Percentiles rank a stretch among this genome's conserved stretches.
Evolutionary conservation across 768 basidiomycete genomes (phyloP).

Genomic region (Brasilioporus rufonigricans): DNA sequence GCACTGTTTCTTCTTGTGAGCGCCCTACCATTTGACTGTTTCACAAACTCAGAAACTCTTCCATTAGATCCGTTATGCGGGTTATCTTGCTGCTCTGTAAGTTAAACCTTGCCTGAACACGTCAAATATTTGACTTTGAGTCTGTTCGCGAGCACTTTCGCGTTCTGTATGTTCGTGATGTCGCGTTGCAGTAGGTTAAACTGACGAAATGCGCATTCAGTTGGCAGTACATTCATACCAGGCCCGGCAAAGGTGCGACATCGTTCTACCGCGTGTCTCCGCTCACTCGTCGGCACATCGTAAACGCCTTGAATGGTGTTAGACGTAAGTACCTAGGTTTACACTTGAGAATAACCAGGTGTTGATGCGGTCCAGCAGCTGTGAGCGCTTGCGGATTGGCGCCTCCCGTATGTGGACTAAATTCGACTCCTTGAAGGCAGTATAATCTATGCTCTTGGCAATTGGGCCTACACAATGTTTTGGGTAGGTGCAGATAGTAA

Average conservation of each 20-base stretch:
- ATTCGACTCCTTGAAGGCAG: background rate
- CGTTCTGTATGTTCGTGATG: background rate
- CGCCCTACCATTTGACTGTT: background rate
- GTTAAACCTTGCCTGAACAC: background rate
- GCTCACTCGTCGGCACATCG: no score
- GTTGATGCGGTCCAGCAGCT: background rate
- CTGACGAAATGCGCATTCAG: background rate
- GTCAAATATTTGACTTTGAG: background rate
- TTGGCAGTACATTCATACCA: background rate
- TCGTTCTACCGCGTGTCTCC: no score
- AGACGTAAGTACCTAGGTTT: background rate
- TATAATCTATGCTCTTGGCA: background rate
- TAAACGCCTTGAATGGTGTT: background rate
- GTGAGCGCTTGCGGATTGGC: background rate
- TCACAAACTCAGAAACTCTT: background rate
- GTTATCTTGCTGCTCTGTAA: background rate
- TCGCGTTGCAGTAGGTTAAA: background rate
- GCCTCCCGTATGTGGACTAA: background rate
- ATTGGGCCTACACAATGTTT: background rate
- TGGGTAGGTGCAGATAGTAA: background rate
- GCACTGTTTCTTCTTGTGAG: conserved; percentile 1
- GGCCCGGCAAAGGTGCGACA: background rate
- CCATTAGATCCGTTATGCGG: background rate
- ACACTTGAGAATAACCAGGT: background rate
- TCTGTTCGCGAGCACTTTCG: background rate